Evolutionary conservation across 345 rosid species (phyloP).

Genomic region (Mercurialis annua): DNA sequence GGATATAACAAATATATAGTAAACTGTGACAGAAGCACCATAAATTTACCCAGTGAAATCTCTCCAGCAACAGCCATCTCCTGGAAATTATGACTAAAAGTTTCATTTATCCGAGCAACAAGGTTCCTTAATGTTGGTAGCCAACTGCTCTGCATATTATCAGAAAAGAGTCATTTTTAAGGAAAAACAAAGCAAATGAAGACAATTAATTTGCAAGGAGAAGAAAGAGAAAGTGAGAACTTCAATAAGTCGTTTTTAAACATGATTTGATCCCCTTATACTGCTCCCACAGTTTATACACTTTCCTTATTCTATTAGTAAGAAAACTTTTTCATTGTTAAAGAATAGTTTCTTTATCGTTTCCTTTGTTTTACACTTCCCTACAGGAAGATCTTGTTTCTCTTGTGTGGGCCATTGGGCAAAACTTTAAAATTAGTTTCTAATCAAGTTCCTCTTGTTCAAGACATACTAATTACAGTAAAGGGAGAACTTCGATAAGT

Average conservation of each 20-base stretch:
- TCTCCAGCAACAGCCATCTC: slow-evolving; percentile 99
- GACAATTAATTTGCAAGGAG: neutral
- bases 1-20: slow-evolving; percentile 3
- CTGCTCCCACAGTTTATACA: neutral
- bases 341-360: neutral
- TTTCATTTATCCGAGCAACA: slow-evolving; percentile 73
- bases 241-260: neutral
- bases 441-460: neutral
- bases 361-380: too few relatives aligned
- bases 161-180: neutral
- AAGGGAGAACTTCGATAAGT: neutral
- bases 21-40: neutral
- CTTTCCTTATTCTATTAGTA: neutral
- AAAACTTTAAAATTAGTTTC: too few relatives aligned
- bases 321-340: neutral
- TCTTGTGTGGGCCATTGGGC: too few relatives aligned
- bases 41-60: slow-evolving; percentile 57
- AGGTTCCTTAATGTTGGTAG: slow-evolving; percentile 85
- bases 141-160: slow-evolving; percentile 63
- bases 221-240: neutral
- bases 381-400: too few relatives aligned
- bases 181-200: slow-evolving; percentile 5
- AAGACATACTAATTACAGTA: neutral
- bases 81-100: slow-evolving; percentile 81
- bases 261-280: neutral